These are phyloP conservation scores for Allantophomopsis cytisporea DNA, from an alignment of 2,329 filamentous ascomycete species.

Conservation along the genomic window DNA sequence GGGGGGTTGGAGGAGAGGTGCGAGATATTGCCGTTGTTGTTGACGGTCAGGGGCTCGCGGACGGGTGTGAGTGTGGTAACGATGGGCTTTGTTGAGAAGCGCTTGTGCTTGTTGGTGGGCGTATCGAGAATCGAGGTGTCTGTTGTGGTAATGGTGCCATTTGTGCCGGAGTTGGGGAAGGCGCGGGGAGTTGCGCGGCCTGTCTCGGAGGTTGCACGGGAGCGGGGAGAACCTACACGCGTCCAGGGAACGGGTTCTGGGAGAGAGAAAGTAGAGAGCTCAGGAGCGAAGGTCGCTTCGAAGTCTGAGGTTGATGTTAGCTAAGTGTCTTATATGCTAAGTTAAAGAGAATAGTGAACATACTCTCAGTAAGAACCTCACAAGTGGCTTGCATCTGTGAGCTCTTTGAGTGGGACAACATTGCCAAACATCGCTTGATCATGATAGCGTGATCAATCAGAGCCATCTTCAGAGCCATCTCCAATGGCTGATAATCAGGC, in stretches of 20 bases:
- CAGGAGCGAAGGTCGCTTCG: slow-evolving; percentile 47
- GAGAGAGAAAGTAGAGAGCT: slow-evolving; percentile 49
- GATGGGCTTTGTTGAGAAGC: neutral
- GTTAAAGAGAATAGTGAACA: slow-evolving; percentile 19
- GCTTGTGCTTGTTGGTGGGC: slow-evolving; percentile 2
- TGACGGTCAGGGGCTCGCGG: neutral
- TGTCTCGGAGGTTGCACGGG: too few species aligned
- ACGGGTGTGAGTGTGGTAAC: neutral
- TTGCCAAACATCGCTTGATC: slow-evolving; percentile 66
- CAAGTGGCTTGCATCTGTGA: slow-evolving; percentile 40
- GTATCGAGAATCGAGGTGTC: slow-evolving; percentile 11
- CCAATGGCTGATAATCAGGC: slow-evolving; percentile 42
- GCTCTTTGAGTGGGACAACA: slow-evolving; percentile 47
- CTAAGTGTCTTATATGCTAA: slow-evolving; percentile 1
- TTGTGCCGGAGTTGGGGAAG: slow-evolving; percentile 23
- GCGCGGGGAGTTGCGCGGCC: slow-evolving; percentile 21
- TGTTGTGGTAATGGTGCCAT: slow-evolving; percentile 11
- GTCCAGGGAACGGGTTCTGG: slow-evolving; percentile 9
- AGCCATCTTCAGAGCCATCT: slow-evolving; percentile 72
- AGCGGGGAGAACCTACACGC: too few species aligned
- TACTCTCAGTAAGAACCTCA: slow-evolving; percentile 51
- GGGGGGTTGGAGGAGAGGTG: neutral
- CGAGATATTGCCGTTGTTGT: neutral
- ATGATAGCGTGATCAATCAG: slow-evolving; percentile 81
- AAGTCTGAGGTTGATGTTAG: slow-evolving; percentile 32